Conservation (phyloP, 768 basidiomycete species). For the Phallus indusiatus region DNA sequence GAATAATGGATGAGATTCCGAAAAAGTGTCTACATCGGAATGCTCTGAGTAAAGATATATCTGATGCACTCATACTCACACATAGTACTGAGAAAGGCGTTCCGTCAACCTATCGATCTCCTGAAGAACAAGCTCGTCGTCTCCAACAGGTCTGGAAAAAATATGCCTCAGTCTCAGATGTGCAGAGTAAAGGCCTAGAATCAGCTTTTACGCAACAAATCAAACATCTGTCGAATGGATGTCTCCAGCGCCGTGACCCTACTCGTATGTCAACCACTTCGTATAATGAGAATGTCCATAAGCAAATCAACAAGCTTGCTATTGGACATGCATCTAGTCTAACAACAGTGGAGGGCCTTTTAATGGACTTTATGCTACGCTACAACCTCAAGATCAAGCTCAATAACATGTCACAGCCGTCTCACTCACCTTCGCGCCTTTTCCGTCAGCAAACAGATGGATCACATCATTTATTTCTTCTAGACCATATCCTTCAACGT, state of each 20-base stretch:
- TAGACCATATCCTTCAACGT: background rate
- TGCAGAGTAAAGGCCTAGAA: background rate
- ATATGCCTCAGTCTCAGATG: background rate
- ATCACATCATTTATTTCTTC: conserved; percentile 3
- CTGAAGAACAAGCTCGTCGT: background rate
- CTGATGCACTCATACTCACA: background rate
- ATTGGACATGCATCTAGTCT: background rate
- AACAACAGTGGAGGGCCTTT: background rate
- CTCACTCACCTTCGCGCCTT: background rate
- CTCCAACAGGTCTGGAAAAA: background rate
- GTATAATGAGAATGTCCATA: background rate
- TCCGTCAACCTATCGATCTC: background rate
- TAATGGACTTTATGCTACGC: background rate
- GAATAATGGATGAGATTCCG: background rate
- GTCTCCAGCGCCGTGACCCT: background rate
- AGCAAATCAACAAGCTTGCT: background rate
- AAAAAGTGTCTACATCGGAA: background rate
- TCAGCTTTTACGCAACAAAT: background rate
- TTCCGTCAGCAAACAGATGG: background rate
- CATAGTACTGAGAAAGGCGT: background rate
- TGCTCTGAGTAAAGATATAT: background rate
- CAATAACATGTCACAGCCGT: background rate
- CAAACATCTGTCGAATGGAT: background rate
- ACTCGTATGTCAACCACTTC: background rate
- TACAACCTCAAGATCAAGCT: background rate